Evolutionary conservation across 306 rosid genomes (phyloP).

Genomic region (Quercus wislizeni): DNA sequence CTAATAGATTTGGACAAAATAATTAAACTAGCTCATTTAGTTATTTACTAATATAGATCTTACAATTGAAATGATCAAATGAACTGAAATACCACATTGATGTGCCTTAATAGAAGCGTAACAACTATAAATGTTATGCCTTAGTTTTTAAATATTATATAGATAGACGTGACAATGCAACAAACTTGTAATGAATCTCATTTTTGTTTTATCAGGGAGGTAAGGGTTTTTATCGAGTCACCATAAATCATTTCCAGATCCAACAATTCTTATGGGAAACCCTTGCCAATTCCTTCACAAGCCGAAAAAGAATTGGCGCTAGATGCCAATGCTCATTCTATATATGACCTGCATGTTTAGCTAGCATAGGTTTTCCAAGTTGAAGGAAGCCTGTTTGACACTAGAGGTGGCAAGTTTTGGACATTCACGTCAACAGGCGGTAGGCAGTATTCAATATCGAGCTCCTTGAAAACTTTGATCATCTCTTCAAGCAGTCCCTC

Average conservation of each 20-base stretch:
- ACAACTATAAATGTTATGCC: too few species aligned
- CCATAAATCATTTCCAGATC: background rate
- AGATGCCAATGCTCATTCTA: too few species aligned
- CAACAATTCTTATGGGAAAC: background rate
- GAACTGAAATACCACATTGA: too few species aligned
- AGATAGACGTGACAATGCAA: too few species aligned
- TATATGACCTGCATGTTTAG: background rate
- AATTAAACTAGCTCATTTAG: too few species aligned
- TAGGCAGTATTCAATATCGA: slow-evolving; percentile 28
- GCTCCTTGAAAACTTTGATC: slow-evolving; percentile 28
- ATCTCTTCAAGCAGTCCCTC: slow-evolving; percentile 31
- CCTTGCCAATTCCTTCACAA: background rate
- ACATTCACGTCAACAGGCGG: slow-evolving; percentile 28
- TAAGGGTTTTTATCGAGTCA: background rate
- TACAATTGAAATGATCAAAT: too few species aligned
- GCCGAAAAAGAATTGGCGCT: background rate
- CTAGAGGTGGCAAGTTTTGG: slow-evolving; percentile 3
- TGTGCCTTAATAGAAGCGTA: too few species aligned
- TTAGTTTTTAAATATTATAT: too few species aligned
- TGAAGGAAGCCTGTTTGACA: slow-evolving; percentile 10
- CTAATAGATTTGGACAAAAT: too few species aligned
- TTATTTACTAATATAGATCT: too few species aligned
- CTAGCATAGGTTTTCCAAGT: slow-evolving; percentile 8
- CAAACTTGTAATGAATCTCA: too few species aligned
- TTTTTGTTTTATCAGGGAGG: background rate